A percentile compares a stretch with the other conserved stretches of the same genome.
Evolutionary conservation across 768 basidiomycete species (phyloP).

Genomic region (Gymnopilus junonius): DNA sequence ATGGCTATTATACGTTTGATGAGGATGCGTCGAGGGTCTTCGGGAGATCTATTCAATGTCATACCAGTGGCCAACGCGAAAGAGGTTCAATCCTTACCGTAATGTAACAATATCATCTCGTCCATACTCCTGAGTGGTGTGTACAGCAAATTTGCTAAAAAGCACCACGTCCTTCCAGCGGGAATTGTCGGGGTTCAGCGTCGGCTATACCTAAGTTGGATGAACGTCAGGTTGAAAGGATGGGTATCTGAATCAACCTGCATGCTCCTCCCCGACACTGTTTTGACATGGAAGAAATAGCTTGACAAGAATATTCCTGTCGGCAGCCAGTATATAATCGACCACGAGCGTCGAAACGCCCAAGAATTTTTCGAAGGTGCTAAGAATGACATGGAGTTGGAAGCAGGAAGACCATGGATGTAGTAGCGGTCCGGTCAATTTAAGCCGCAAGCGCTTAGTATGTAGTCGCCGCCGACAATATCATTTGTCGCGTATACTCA

Average conservation of each 20-base stretch:
- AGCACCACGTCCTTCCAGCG: slow-evolving; percentile 62
- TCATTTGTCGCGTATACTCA: no score
- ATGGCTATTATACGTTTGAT: slow-evolving; percentile 72
- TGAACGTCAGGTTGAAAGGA: slow-evolving; percentile 13
- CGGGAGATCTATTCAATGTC: slow-evolving; percentile 54
- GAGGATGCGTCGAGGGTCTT: slow-evolving; percentile 52
- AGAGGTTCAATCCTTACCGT: slow-evolving; percentile 39
- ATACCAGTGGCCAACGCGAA: neutral
- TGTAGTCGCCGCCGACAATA: no score
- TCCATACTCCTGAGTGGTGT: slow-evolving; percentile 37
- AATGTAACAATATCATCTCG: slow-evolving; percentile 73
- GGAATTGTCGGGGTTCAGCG: slow-evolving; percentile 75
- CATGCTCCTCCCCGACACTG: slow-evolving; percentile 71
- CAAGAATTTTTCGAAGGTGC: neutral
- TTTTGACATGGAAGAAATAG: slow-evolving; percentile 56
- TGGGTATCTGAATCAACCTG: slow-evolving; percentile 50
- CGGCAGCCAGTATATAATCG: slow-evolving; percentile 63
- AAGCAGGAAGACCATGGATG: neutral
- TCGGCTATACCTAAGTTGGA: slow-evolving; percentile 48
- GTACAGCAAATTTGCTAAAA: slow-evolving; percentile 57
- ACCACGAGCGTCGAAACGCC: slow-evolving; percentile 14
- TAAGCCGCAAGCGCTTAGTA: neutral
- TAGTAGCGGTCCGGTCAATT: neutral
- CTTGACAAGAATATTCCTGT: slow-evolving; percentile 50
- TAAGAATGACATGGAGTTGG: neutral